Evolutionary conservation across 305 asterid species (phyloP), one percentile per base, ranked within the genome.

Genomic region (Vinca major): DNA sequence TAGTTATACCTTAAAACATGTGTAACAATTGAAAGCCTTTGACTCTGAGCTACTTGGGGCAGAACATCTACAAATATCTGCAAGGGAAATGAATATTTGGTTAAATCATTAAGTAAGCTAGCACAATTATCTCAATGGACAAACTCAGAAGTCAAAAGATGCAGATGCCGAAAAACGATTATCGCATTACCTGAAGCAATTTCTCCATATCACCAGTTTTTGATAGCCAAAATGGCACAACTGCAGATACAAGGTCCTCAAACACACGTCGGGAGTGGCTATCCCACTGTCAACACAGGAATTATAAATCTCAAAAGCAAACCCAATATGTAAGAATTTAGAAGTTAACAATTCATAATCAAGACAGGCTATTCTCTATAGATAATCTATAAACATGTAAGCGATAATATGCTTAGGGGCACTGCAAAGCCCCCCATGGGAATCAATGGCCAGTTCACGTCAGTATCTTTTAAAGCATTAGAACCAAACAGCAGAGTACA

Each of bases 151-250:
- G 43, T 52, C 4, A 19, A 80, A 44, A 63, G 52, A 68, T 14
- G 37, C 70, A 37, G 54, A 44, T 2, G 11, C 33, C 55, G 57
- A 73, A 67, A 52, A 50, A 65, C 8, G 40, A 75, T 40, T 36
- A 52, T 57, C 40, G 45, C 26, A 76, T 73, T 80, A 93, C 98
- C 98, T 90, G 94, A 74, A 93, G 87, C 81, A 93, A 75, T 62
- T 86, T 79, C 19, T 85, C 95, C 45, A 74, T 50, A 62, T 85
- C 74, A 68, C 80, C 78, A 57, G 83, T 81, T 80, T 78, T 75
- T 70, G 92, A 86, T 68, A 90, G 72, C 95, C 97, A 93, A 80
- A 91, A 84, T 4, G 98, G 98, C 72, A 93, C 79, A 70, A 90
- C 77, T 26, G 89, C 86, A 74, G 97, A 88, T 78, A 87, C 81